phyloP scores from a whole-genome alignment of 805 yeast species.

The Suhomyces tanzawaensis region DNA sequence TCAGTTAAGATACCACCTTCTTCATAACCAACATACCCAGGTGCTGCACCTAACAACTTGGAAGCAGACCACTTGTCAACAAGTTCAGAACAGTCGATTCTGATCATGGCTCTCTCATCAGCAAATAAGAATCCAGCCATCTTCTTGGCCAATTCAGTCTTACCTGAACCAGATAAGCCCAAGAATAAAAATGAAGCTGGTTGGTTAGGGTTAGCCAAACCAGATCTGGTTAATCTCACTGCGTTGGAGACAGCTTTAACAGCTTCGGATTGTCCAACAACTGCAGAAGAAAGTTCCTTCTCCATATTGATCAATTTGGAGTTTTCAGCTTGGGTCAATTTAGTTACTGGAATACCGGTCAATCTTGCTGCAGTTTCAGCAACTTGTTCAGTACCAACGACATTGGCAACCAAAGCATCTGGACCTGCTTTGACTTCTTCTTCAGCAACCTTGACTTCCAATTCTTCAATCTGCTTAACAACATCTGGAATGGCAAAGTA shows the following conservation, averaged over 20 bases:
- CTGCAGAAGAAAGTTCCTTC: slow-evolving; percentile 71
- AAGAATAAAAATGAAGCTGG: slow-evolving; percentile 94
- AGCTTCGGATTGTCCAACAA: slow-evolving; percentile 95
- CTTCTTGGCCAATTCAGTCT: slow-evolving; percentile 96
- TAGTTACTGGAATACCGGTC: slow-evolving; percentile 95
- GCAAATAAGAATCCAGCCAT: slow-evolving; percentile 94
- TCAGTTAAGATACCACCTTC: slow-evolving; percentile 97
- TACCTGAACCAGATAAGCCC: slow-evolving; percentile 97
- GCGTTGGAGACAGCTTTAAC: slow-evolving; percentile 96
- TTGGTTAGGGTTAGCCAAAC: slow-evolving; percentile 92
- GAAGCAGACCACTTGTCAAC: slow-evolving; percentile 95
- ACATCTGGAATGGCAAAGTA: slow-evolving; percentile 97
- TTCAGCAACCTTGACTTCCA: slow-evolving; percentile 76
- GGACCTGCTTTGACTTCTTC: slow-evolving; percentile 62
- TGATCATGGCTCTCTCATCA: slow-evolving; percentile 94
- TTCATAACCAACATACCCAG: slow-evolving; percentile 92
- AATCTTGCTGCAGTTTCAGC: slow-evolving; percentile 97
- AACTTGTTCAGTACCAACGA: slow-evolving; percentile 83
- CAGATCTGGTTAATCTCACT: slow-evolving; percentile 88
- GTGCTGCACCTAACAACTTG: slow-evolving; percentile 93
- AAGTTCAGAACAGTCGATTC: slow-evolving; percentile 96
- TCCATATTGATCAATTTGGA: slow-evolving; percentile 94
- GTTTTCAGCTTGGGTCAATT: slow-evolving; percentile 93
- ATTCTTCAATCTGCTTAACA: slow-evolving; percentile 65
- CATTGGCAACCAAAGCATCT: slow-evolving; percentile 75